Base-by-base conservation (phyloP, 2,329 filamentous ascomycete genomes). In the Fusarium brevicatenulatum region DNA sequence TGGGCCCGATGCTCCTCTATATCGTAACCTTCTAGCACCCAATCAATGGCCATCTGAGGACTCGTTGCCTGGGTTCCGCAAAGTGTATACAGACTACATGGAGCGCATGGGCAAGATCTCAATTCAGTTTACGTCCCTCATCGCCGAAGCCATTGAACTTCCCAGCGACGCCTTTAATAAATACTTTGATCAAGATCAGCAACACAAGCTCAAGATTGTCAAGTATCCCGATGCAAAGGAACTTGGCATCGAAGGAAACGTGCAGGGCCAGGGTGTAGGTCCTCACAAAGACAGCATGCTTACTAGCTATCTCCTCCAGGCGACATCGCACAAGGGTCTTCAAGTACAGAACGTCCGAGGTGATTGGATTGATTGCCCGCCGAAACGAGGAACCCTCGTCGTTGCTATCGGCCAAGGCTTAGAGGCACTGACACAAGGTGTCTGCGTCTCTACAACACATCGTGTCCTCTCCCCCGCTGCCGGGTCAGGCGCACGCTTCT, bases 151-250 rank as follows among this genome's bases (percentile, higher is more conserved):
- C n/a, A 92, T 97, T 70, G 88, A 89, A 15, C 86, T 97, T 10
- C 89, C 92, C 0, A 70, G 86, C 1, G 82, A 87, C 56, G 93
- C 94, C 0, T 97, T 97, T 81, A 85, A 90, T 78, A 90, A 89
- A 76, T 97, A 95, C 85, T 95, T 95, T 82, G 93, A 95, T 79
- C 76, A 86, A 85, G 81, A 88, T 75, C 85, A 89, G 84, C 94
- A 96, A 83, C 93, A 97, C 84, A 97, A 97, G 85, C 87, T 97
- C 77, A 97, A 97, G 85, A 91, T 97, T 67, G 91, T 97, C 68
- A 94, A 93, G 83, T 97, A 96, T 79, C 94, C 94, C 0, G 94
- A 96, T 79, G 81, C 89, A 18, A 82, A 84, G n/a, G 87, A 90
- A 79, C 83, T 93, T 4, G 88, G 87, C 0, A 80, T 86, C 6